Conservation (phyloP, 306 rosid species). For the Quercus glauca region DNA sequence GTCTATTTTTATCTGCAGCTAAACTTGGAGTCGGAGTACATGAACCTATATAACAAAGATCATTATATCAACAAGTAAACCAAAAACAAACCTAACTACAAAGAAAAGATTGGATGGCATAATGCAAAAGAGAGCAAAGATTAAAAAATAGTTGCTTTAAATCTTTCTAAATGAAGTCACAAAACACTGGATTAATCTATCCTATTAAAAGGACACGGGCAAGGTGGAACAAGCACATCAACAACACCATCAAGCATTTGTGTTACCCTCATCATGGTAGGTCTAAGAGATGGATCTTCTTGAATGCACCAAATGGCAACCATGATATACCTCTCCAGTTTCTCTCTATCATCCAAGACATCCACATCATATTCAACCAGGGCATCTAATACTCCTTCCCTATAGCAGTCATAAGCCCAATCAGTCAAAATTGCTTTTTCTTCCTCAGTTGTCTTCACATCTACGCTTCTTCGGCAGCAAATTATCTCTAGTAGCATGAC, state of each 20-base stretch:
- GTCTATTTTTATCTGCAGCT: no score
- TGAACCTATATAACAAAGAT: no score
- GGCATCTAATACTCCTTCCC: constrained; percentile 1
- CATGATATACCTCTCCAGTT: constrained; percentile 28
- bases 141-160: no score
- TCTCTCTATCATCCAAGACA: background rate
- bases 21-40: no score
- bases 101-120: no score
- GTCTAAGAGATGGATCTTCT: constrained; percentile 28
- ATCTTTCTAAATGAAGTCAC: no score
- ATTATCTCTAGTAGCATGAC: constrained; percentile 27
- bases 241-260: constrained; percentile 41
- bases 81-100: no score
- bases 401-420: constrained; percentile 24
- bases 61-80: no score
- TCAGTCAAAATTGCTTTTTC: constrained; percentile 2
- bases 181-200: no score
- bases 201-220: constrained; percentile 3
- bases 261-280: constrained; percentile 25
- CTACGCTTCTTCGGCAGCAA: constrained; percentile 21
- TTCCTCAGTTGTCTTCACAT: background rate
- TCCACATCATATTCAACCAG: constrained; percentile 7
- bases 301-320: constrained; percentile 36
- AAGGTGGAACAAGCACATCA: constrained; percentile 30
- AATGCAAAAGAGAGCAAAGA: background rate